phyloP scores from a whole-genome alignment of 352 stramenopile species.

The Halophytophthora polymorphica region DNA sequence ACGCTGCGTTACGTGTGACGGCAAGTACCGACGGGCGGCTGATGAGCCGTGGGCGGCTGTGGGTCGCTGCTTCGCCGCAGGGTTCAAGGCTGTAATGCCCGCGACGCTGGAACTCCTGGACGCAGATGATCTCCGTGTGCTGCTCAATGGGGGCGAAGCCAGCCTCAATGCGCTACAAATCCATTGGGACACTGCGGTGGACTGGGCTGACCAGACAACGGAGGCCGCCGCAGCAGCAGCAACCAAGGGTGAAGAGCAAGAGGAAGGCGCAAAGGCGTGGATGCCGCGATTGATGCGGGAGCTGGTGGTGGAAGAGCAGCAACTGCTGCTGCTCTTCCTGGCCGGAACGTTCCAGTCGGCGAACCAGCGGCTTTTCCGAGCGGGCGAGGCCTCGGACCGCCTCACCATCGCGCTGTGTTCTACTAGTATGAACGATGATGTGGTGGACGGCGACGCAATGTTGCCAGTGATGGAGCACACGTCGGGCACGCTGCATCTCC shows the following conservation, averaged over 20 bases:
- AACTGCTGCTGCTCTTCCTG: conserved; percentile 56
- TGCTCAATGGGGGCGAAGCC: conserved; percentile 39
- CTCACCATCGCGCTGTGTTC: conserved; percentile 19
- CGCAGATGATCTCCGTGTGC: conserved; percentile 46
- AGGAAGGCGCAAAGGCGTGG: conserved; percentile 29
- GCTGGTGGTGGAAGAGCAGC: conserved; percentile 58
- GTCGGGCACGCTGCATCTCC: conserved; percentile 38
- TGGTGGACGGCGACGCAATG: conserved; percentile 22
- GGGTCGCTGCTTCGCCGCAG: conserved; percentile 38
- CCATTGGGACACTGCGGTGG: conserved; percentile 34
- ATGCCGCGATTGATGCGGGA: conserved; percentile 45
- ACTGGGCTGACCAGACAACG: conserved; percentile 26
- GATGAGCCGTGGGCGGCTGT: conserved; percentile 23
- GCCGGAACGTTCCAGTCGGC: conserved; percentile 37
- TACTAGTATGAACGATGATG: conserved; percentile 10
- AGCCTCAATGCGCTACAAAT: conserved; percentile 34
- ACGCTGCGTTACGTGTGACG: conserved; percentile 28
- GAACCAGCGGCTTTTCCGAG: conserved; percentile 43
- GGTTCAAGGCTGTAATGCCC: conserved; percentile 57
- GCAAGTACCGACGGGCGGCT: conserved; percentile 14
- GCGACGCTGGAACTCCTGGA: conserved; percentile 47
- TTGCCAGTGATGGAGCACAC: conserved; percentile 38
- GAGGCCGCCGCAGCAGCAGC: conserved; percentile 11
- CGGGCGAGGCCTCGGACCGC: conserved; percentile 8
- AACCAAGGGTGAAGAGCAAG: conserved; percentile 8